These are phyloP conservation scores for Biscutella laevigata DNA, from an alignment of 441 rosid genomes.

Conservation along the genomic window DNA sequence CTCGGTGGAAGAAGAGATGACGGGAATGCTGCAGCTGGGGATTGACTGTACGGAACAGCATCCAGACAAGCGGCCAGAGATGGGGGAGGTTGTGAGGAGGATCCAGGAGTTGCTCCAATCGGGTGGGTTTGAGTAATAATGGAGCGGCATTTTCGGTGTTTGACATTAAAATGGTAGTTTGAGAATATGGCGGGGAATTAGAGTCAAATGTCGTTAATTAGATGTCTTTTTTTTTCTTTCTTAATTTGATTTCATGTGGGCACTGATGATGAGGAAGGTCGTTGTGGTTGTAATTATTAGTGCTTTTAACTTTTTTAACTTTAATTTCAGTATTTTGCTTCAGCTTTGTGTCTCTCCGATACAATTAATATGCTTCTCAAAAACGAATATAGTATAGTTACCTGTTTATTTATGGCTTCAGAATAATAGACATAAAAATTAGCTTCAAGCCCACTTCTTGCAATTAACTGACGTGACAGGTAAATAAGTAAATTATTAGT, in stretches of 20 bases:
- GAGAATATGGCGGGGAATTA: conserved; percentile 26
- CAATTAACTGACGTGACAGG: neutral
- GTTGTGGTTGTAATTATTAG: conserved; percentile 27
- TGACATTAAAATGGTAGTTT: conserved; percentile 13
- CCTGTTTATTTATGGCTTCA: too few relatives aligned
- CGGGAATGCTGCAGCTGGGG: conserved; percentile 74
- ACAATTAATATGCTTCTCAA: neutral
- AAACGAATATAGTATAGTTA: neutral
- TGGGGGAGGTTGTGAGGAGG: conserved; percentile 48
- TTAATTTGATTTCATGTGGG: conserved; percentile 2
- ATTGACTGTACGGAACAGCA: conserved; percentile 75
- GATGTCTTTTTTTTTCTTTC: neutral
- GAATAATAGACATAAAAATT: too few relatives aligned
- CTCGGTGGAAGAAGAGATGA: conserved; percentile 66
- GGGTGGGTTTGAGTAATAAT: too few relatives aligned
- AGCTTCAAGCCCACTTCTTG: too few relatives aligned
- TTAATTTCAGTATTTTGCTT: conserved; percentile 24
- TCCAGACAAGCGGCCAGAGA: conserved; percentile 77
- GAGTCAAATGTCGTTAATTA: conserved; percentile 19
- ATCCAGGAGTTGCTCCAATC: conserved; percentile 47
- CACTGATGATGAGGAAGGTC: conserved; percentile 25
- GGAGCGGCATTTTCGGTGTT: neutral
- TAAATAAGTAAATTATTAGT: neutral
- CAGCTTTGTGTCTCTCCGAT: conserved; percentile 7
- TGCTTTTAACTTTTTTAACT: too few relatives aligned